Evolutionary conservation across 345 rosid genomes (phyloP).

Genomic region (Bretschneidera sinensis): DNA sequence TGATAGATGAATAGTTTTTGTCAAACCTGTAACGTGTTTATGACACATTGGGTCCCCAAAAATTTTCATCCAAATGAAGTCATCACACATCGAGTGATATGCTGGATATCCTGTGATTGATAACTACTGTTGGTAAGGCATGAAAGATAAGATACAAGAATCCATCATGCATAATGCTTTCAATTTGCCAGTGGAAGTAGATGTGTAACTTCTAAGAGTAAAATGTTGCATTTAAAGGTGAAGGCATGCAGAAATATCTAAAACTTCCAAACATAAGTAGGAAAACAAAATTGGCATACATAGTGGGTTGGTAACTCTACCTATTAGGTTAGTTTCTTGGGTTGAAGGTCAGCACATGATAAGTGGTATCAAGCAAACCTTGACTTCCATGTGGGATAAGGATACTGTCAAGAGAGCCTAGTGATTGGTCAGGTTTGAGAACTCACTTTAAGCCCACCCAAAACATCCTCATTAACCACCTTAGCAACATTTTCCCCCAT

Average conservation of each 20-base stretch:
- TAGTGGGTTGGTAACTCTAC: too few relatives aligned
- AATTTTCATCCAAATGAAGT: conserved; percentile 74
- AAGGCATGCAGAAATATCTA: too few relatives aligned
- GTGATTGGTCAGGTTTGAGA: too few relatives aligned
- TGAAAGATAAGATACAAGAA: conserved; percentile 6
- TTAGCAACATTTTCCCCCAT: too few relatives aligned
- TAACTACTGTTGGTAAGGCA: conserved; percentile 1
- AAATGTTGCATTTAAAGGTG: neutral
- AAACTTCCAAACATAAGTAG: neutral
- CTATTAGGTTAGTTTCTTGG: too few relatives aligned
- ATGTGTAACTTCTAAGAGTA: neutral
- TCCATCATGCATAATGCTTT: conserved; percentile 9
- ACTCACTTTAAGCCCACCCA: too few relatives aligned
- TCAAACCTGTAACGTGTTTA: conserved; percentile 62
- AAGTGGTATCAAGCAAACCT: too few relatives aligned
- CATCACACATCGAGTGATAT: conserved; percentile 86
- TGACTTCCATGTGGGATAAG: too few relatives aligned
- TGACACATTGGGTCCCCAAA: conserved; percentile 74
- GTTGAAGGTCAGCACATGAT: too few relatives aligned
- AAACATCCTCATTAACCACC: too few relatives aligned
- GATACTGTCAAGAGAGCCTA: too few relatives aligned
- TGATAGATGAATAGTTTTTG: neutral
- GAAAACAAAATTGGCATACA: too few relatives aligned
- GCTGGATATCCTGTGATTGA: conserved; percentile 59
- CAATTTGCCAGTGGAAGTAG: neutral